Base-by-base conservation (phyloP, 2,329 filamentous ascomycete species). In the Pyrenochaeta sp. region DNA sequence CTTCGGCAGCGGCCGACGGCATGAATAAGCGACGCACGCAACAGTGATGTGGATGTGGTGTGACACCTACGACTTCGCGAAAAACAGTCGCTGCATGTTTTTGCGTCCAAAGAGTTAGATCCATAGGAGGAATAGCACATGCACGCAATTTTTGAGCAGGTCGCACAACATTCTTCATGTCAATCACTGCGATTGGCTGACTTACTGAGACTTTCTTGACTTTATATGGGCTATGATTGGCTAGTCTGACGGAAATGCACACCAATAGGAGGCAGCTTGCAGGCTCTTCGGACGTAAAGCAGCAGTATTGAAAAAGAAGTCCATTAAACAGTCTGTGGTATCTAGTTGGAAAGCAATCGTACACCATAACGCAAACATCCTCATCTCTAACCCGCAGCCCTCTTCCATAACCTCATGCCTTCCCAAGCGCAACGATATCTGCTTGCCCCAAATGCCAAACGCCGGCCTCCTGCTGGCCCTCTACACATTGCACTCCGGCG, bases 361-460 rank as follows among this genome's bases (percentile, higher is more conserved):
- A 13, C 40, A 43, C 15, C 40, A n/a, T 43, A 9, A 43, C 40
- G 22, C 40, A 7, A 9, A 3, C 22, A 22, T 42, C 22, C 9
- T n/a, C 42, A 5, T 28, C 24, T 24, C 28, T 15, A 8, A 24
- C 1, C 27, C 28, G 37, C 19, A 24, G 39, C 34, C 39, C 24
- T 10, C 24, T 15, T 25, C 22, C 27, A 37, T 27, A 24, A 32
- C 32, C 42, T 50, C 56, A 62, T 56, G 61, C 64, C 67, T 84
- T 83, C n/a, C 90, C 90, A 59, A 91, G 73, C 65, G 80, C 82
- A n/a, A 91, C 76, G 68, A 93, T 90, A 58, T 92, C 90, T 22
- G 69, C 71, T 66, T 82, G 78, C 37, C 83, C 83, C 30, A 93
- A 24, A 9, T 86, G 68, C 89, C 89, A 91, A 59, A 85, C 78